Evolutionary conservation across 352 stramenopile species (phyloP).

Genomic region (Globisporangium solare): DNA sequence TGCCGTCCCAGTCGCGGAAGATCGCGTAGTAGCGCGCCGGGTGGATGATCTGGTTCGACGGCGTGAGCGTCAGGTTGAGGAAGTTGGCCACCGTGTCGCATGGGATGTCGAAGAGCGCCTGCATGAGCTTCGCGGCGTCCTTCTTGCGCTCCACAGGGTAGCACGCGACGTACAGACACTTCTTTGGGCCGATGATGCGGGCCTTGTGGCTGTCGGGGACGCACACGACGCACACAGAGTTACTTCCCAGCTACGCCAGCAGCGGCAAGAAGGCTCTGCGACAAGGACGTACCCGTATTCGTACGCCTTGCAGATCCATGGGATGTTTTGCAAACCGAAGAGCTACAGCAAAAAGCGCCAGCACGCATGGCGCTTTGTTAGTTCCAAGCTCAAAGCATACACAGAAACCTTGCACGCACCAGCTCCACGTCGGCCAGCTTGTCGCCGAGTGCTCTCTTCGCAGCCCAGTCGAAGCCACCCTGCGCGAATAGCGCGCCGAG

Average conservation of each 20-base stretch:
- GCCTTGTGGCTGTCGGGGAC: constrained; percentile 65
- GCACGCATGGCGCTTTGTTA: neutral
- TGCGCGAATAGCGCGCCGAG: constrained; percentile 89
- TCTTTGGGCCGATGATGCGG: constrained; percentile 89
- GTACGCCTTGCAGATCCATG: constrained; percentile 91
- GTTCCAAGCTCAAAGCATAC: neutral
- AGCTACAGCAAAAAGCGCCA: constrained; percentile 38
- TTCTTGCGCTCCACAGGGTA: constrained; percentile 87
- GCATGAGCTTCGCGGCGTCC: constrained; percentile 71
- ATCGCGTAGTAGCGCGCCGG: constrained; percentile 91
- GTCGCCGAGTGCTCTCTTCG: constrained; percentile 81
- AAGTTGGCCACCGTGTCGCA: constrained; percentile 91
- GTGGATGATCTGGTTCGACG: constrained; percentile 93
- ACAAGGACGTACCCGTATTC: constrained; percentile 61
- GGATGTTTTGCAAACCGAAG: constrained; percentile 92
- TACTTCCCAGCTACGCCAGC: neutral
- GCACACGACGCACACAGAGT: constrained; percentile 8
- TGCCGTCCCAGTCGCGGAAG: constrained; percentile 91
- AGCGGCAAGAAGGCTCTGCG: neutral
- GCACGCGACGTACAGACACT: constrained; percentile 86
- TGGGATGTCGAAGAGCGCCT: constrained; percentile 90
- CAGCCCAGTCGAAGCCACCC: constrained; percentile 91
- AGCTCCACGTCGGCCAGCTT: constrained; percentile 55
- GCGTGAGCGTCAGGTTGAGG: constrained; percentile 90
- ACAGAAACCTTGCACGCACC: constrained; percentile 29